A percentile compares a stretch with the other conserved stretches of the same genome.
Conservation (phyloP, 1,139 yeast genomes). For the Debaryomyces nepalensis region DNA sequence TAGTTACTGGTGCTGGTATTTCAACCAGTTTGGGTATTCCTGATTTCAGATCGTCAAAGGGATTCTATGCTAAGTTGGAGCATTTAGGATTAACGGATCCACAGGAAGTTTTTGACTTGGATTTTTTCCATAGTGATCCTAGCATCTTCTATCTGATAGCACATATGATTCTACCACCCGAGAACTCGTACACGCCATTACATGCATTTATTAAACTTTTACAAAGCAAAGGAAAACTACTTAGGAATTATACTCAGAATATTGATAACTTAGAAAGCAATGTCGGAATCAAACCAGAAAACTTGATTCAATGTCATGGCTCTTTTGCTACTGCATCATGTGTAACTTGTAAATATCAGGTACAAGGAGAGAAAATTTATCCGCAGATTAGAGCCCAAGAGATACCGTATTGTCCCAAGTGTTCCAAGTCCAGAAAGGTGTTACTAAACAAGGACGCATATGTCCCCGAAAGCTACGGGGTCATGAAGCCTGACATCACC, state of each 20-base stretch:
- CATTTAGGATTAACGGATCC: constrained; percentile 82
- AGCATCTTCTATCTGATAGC: constrained; percentile 83
- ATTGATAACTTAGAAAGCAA: constrained; percentile 85
- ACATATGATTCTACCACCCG: constrained; percentile 82
- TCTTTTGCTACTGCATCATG: constrained; percentile 91
- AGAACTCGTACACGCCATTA: constrained; percentile 71
- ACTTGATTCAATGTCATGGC: constrained; percentile 90
- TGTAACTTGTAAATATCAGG: constrained; percentile 69
- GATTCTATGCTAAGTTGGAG: constrained; percentile 73
- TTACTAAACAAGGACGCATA: constrained; percentile 30
- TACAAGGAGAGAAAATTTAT: constrained; percentile 69
- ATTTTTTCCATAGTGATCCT: constrained; percentile 76
- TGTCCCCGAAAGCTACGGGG: constrained; percentile 61
- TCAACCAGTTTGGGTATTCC: constrained; percentile 91
- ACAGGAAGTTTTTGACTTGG: constrained; percentile 85
- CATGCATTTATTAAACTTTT: constrained; percentile 79
- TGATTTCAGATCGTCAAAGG: constrained; percentile 87
- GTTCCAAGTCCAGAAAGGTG: constrained; percentile 51
- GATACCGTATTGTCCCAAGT: constrained; percentile 75
- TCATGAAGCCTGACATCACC: constrained; percentile 90
- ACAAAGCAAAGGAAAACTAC: constrained; percentile 75
- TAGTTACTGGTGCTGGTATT: constrained; percentile 93
- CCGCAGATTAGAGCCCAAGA: constrained; percentile 61
- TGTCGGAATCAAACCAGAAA: constrained; percentile 73
- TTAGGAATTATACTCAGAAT: constrained; percentile 89